A percentile compares a stretch with the other conserved stretches of the same genome.
Evolutionary conservation across 129 eudicot species (phyloP).

Genomic region (Flaveria bidentis): DNA sequence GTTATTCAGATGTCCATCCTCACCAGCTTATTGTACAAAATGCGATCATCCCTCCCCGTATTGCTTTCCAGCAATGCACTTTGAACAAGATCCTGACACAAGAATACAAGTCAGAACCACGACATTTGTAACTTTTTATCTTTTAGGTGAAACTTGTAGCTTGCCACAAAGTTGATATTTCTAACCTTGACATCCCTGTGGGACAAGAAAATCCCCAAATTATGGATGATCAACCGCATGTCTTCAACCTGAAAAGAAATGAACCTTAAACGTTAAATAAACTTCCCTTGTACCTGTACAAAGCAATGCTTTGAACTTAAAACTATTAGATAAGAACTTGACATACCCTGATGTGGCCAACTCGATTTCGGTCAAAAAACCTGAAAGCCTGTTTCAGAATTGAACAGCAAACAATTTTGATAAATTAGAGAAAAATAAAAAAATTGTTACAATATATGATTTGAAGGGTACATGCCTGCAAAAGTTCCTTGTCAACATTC

Average conservation of each 20-base stretch:
- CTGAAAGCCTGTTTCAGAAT: conserved; percentile 74
- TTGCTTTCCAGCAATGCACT: conserved; percentile 93
- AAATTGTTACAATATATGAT: conserved; percentile 9
- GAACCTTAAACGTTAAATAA: background rate
- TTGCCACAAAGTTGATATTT: background rate
- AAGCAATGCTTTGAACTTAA: background rate
- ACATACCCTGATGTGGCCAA: conserved; percentile 80
- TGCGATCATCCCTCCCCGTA: conserved; percentile 83
- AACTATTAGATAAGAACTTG: background rate
- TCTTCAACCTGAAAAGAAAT: conserved; percentile 79
- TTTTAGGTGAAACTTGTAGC: background rate
- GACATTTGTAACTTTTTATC: background rate
- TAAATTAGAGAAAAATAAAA: background rate
- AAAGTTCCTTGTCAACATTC: conserved; percentile 66
- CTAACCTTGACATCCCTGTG: conserved; percentile 85
- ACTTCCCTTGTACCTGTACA: background rate
- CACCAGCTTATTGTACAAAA: conserved; percentile 82
- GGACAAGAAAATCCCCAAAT: conserved; percentile 75
- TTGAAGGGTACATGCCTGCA: conserved; percentile 58
- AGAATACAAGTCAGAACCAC: background rate
- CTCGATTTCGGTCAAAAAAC: conserved; percentile 94
- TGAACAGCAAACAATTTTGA: background rate
- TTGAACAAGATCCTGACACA: conserved; percentile 80
- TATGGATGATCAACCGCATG: conserved; percentile 83
- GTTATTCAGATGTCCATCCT: conserved; percentile 39